Conservation (phyloP, 768 basidiomycete genomes). For the Rubroboletus pulcherrimus region DNA sequence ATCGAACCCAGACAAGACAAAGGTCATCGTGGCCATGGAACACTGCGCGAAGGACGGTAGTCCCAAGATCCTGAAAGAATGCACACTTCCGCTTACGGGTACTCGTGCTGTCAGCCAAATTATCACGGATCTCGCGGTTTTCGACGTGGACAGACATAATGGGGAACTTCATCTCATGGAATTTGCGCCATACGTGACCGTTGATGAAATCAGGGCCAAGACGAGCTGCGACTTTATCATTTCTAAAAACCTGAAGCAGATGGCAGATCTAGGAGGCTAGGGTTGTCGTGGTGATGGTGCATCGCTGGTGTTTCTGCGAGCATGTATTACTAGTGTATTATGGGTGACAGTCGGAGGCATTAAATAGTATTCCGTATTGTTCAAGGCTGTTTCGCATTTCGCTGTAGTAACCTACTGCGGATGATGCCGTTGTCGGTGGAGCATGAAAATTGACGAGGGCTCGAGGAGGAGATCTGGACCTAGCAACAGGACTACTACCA, state of each 20-base stretch:
- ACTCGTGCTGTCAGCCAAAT: conserved; percentile 83
- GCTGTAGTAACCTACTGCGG: conserved; percentile 8
- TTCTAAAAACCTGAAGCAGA: conserved; percentile 45
- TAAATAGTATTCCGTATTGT: neutral
- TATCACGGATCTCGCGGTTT: conserved; percentile 87
- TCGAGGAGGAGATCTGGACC: neutral
- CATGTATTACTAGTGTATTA: neutral
- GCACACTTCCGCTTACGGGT: conserved; percentile 81
- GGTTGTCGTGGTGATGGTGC: conserved; percentile 7
- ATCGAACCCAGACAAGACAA: conserved; percentile 91
- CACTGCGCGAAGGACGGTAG: conserved; percentile 85
- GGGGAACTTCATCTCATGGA: conserved; percentile 73
- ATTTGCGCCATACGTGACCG: conserved; percentile 68
- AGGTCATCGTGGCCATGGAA: conserved; percentile 84
- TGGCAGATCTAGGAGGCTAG: conserved; percentile 31
- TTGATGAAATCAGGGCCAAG: conserved; percentile 80
- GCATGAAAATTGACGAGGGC: conserved; percentile 9
- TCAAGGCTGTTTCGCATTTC: neutral
- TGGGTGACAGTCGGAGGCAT: neutral
- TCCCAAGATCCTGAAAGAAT: conserved; percentile 79
- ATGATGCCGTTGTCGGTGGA: conserved; percentile 14
- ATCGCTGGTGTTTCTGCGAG: neutral
- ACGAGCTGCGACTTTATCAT: conserved; percentile 77
- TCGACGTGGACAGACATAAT: conserved; percentile 71
- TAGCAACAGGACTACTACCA: neutral